Percentiles rank a stretch among this genome's conserved stretches.
Conservation (phyloP, 345 rosid species). For the Rhodamnia rubescens region DNA sequence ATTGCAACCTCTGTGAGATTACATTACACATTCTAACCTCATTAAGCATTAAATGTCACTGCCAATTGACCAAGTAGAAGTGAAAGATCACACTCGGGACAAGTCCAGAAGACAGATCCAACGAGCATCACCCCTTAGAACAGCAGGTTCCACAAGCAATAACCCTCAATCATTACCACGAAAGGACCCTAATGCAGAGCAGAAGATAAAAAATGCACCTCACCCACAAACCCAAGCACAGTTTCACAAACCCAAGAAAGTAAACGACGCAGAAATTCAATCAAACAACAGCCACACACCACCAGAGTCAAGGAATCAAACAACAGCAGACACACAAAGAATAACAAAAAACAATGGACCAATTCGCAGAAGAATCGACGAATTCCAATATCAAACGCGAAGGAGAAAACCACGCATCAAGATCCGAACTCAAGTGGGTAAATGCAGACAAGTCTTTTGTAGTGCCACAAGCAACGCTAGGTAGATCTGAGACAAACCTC, state of each 20-base stretch:
- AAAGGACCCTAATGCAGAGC: not conserved
- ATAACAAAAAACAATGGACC: not conserved
- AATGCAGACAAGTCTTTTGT: not conserved
- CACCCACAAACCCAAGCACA: not conserved
- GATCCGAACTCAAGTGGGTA: not conserved
- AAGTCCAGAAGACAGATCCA: not conserved
- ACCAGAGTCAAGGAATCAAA: not conserved
- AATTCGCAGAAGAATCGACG: not conserved
- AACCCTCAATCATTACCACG: not conserved
- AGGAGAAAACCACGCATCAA: not conserved
- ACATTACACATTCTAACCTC: not conserved
- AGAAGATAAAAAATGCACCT: not conserved
- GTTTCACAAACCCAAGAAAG: not conserved
- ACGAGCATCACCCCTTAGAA: not conserved
- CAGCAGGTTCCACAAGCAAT: not conserved
- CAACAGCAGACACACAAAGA: not conserved
- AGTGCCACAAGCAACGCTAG: not conserved
- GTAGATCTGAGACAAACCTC: not conserved
- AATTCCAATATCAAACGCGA: not conserved
- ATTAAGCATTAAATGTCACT: not conserved
- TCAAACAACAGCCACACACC: not conserved
- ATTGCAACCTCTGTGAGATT: not conserved
- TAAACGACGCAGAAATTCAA: not conserved
- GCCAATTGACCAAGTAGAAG: not conserved
- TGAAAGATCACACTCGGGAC: not conserved